A percentile compares a stretch with the other conserved stretches of the same genome.
Conservation (phyloP, 495 filamentous ascomycete species). For the Aspergillus taichungensis region DNA sequence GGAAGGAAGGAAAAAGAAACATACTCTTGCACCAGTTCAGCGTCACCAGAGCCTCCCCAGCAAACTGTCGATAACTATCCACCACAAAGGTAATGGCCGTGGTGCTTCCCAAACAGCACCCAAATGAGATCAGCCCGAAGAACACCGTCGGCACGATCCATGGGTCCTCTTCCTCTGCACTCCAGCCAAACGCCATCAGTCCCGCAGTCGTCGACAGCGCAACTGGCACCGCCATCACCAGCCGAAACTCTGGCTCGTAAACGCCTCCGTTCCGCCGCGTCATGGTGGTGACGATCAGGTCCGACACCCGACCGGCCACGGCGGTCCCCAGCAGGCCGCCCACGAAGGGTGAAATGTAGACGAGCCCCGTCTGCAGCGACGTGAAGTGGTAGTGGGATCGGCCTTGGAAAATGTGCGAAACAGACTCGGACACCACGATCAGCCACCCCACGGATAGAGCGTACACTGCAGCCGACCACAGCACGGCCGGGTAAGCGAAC, state of each 20-base stretch:
- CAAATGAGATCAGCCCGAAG: slow-evolving; percentile 88
- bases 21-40: slow-evolving; percentile 87
- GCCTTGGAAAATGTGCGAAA: slow-evolving; percentile 67
- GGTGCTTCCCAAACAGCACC: slow-evolving; percentile 85
- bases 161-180: slow-evolving; percentile 57
- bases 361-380: slow-evolving; percentile 68
- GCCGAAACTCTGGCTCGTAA: slow-evolving; percentile 91
- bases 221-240: slow-evolving; percentile 85
- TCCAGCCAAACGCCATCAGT: slow-evolving; percentile 93
- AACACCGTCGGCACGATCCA: slow-evolving; percentile 94
- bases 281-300: slow-evolving; percentile 73
- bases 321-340: slow-evolving; percentile 85
- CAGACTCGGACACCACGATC: slow-evolving; percentile 85
- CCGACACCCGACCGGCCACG: slow-evolving; percentile 82
- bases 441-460: slow-evolving; percentile 89
- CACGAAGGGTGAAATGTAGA: slow-evolving; percentile 85
- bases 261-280: slow-evolving; percentile 78
- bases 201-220: slow-evolving; percentile 72
- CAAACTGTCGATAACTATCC: slow-evolving; percentile 89
- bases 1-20: slow-evolving; percentile 5
- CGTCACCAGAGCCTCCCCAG: slow-evolving; percentile 89
- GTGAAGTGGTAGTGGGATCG: slow-evolving; percentile 64
- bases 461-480: slow-evolving; percentile 87
- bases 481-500: slow-evolving; percentile 77
- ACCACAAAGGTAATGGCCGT: slow-evolving; percentile 93